Evolutionary conservation across 148 eudicot species (phyloP).

Genomic region (Rhododendron ovatum): DNA sequence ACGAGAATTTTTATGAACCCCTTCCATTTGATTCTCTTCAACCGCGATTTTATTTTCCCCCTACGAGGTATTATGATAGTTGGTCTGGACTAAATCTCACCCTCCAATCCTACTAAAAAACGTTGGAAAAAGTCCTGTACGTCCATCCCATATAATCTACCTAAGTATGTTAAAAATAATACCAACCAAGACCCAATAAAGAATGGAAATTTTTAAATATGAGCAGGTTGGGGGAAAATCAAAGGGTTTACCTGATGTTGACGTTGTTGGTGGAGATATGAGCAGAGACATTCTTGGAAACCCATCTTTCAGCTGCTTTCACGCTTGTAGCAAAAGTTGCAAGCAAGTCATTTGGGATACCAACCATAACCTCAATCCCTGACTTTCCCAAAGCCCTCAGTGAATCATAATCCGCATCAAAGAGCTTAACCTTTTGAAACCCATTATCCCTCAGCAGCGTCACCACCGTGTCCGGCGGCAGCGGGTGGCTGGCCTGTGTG

Average conservation of each 20-base stretch:
- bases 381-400: conserved; percentile 64
- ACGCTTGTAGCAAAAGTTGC: conserved; percentile 52
- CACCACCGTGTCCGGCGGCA: conserved; percentile 70
- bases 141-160: background rate
- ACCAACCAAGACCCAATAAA: background rate
- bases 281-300: conserved; percentile 66
- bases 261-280: conserved; percentile 52
- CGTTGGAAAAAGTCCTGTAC: background rate
- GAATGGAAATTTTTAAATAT: background rate
- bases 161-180: background rate
- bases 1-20: background rate
- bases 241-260: conserved; percentile 56
- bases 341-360: conserved; percentile 93
- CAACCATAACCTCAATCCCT: conserved; percentile 92
- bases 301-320: conserved; percentile 94
- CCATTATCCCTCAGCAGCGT: conserved; percentile 70
- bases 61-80: background rate
- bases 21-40: background rate
- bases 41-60: background rate
- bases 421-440: conserved; percentile 80
- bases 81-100: background rate
- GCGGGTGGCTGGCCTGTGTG: conserved; percentile 57
- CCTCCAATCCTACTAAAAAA: background rate
- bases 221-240: background rate
- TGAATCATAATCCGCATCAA: conserved; percentile 77